Percentiles rank a stretch among this genome's conserved stretches.
These are phyloP conservation scores for Phytophthora fragariae DNA, from an alignment of 352 stramenopile genomes.

Conservation along the genomic window DNA sequence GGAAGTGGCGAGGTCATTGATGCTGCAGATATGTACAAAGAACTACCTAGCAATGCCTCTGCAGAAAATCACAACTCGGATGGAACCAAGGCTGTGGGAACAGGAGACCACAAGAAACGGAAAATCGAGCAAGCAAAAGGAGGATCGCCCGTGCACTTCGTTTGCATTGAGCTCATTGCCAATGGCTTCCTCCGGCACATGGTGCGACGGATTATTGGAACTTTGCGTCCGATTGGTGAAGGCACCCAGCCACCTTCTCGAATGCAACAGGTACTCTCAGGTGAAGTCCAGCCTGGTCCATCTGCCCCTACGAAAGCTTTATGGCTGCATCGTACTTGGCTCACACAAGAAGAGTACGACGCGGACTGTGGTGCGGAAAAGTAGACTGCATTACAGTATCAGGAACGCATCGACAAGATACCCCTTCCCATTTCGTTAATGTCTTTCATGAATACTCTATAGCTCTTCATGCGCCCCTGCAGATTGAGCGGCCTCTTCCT, in stretches of 20 bases:
- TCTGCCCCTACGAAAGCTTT: constrained; percentile 81
- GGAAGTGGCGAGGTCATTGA: constrained; percentile 68
- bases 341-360: constrained; percentile 80
- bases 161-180: constrained; percentile 85
- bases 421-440: background rate
- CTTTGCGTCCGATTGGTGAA: constrained; percentile 80
- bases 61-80: constrained; percentile 22
- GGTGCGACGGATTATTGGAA: constrained; percentile 88
- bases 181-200: constrained; percentile 91
- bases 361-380: constrained; percentile 46
- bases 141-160: constrained; percentile 61
- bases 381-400: constrained; percentile 18
- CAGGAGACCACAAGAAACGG: constrained; percentile 52
- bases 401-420: background rate
- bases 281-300: constrained; percentile 59
- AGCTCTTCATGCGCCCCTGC: constrained; percentile 60
- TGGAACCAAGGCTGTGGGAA: constrained; percentile 14
- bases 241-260: constrained; percentile 55
- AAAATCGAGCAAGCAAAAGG: constrained; percentile 32
- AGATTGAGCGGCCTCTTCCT: constrained; percentile 21
- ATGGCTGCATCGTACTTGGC: constrained; percentile 88
- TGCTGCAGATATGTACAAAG: constrained; percentile 38
- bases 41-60: constrained; percentile 1
- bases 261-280: constrained; percentile 78
- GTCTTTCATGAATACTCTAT: constrained; percentile 30